Conservation (phyloP, 345 rosid genomes). For the Kernera saxatilis region DNA sequence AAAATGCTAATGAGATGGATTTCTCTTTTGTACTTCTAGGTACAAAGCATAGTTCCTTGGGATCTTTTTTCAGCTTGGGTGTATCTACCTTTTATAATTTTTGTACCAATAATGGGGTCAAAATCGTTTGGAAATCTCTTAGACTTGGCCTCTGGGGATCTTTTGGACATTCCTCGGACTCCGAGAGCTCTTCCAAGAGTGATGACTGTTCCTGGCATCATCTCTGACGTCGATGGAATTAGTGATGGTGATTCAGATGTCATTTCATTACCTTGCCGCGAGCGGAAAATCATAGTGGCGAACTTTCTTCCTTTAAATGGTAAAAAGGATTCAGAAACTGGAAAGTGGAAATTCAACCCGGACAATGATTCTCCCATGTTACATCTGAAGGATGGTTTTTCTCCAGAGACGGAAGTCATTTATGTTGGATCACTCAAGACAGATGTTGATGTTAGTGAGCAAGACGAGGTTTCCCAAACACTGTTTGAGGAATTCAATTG, state of each 20-base stretch:
- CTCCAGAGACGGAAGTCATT: conserved; percentile 36
- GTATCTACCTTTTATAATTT: conserved; percentile 14
- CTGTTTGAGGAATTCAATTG: conserved; percentile 40
- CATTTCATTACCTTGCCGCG: conserved; percentile 15
- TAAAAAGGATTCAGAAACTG: conserved; percentile 35
- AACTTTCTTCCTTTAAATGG: conserved; percentile 43
- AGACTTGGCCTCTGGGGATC: conserved; percentile 57
- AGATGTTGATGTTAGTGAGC: conserved; percentile 36
- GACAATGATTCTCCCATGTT: conserved; percentile 39
- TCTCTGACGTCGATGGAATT: conserved; percentile 41
- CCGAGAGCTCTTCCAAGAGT: conserved; percentile 49
- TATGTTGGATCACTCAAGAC: conserved; percentile 42
- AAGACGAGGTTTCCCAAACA: conserved; percentile 41
- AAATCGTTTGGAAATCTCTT: conserved; percentile 59
- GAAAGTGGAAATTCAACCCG: conserved; percentile 32
- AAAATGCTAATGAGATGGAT: neutral
- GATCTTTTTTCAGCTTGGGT: neutral
- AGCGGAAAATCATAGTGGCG: conserved; percentile 36
- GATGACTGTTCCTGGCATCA: conserved; percentile 54
- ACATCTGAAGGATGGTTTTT: conserved; percentile 42
- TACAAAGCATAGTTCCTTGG: neutral
- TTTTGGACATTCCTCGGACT: conserved; percentile 48
- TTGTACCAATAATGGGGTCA: conserved; percentile 42
- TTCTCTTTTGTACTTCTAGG: conserved; percentile 8
- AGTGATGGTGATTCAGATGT: conserved; percentile 27